Percentiles rank a stretch among this genome's conserved stretches.
Conservation (phyloP, 768 basidiomycete species). For the Tulasnella sp. region DNA sequence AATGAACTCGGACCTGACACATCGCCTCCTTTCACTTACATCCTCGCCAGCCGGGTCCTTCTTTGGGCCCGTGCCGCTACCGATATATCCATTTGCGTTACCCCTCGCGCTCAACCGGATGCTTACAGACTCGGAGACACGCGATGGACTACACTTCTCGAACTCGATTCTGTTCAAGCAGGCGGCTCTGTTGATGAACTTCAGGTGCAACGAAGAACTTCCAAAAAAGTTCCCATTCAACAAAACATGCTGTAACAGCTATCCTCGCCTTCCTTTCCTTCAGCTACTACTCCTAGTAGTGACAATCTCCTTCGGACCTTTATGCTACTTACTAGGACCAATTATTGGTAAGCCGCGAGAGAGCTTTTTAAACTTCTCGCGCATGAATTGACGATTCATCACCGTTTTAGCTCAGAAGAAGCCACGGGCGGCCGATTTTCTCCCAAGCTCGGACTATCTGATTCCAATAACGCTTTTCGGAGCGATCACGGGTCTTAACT, state of each 20-base stretch:
- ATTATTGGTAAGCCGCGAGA: constrained; percentile 21
- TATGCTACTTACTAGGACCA: constrained; percentile 31
- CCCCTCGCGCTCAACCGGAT: constrained; percentile 76
- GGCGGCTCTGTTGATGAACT: constrained; percentile 66
- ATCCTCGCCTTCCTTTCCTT: constrained; percentile 51
- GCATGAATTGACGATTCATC: no score
- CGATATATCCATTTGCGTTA: constrained; percentile 39
- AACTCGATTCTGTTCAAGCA: constrained; percentile 52
- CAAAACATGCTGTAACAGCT: constrained; percentile 72
- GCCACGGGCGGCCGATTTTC: constrained; percentile 10
- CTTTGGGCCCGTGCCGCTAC: constrained; percentile 23
- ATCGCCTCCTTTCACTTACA: constrained; percentile 38
- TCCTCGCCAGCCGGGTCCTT: constrained; percentile 26
- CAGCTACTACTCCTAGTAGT: constrained; percentile 44
- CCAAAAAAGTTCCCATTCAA: constrained; percentile 53
- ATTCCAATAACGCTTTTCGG: constrained; percentile 53
- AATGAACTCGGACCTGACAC: constrained; percentile 79
- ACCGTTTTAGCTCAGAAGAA: constrained; percentile 13
- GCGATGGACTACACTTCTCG: constrained; percentile 78
- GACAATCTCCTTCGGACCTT: constrained; percentile 44
- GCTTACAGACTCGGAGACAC: constrained; percentile 60
- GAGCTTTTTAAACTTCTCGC: neutral
- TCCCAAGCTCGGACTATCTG: constrained; percentile 31
- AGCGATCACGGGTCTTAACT: constrained; percentile 54
- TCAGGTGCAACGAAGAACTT: constrained; percentile 65